Conservation (phyloP, 805 yeast genomes). For the Maudiozyma barnettii region DNA sequence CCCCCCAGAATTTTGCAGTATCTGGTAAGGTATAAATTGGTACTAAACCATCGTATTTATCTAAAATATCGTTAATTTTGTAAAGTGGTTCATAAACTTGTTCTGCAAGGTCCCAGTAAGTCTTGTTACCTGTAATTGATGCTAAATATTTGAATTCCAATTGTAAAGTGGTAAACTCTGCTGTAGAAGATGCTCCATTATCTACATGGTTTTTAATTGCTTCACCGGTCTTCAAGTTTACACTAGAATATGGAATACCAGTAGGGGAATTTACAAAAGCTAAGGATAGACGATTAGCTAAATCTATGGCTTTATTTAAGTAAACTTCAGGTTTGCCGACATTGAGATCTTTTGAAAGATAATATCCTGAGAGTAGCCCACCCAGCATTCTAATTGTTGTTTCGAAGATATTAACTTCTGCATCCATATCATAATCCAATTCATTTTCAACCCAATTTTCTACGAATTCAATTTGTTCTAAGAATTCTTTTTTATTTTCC, state of each 20-base stretch:
- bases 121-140: slow-evolving; percentile 64
- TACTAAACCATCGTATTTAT: slow-evolving; percentile 53
- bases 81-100: slow-evolving; percentile 63
- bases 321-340: slow-evolving; percentile 33
- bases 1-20: slow-evolving; percentile 58
- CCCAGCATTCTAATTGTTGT: slow-evolving; percentile 94
- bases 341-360: slow-evolving; percentile 41
- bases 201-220: slow-evolving; percentile 57
- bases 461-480: slow-evolving; percentile 54
- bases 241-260: slow-evolving; percentile 73
- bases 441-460: slow-evolving; percentile 66
- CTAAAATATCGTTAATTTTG: slow-evolving; percentile 35
- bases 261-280: slow-evolving; percentile 50
- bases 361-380: slow-evolving; percentile 77
- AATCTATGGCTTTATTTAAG: slow-evolving; percentile 66
- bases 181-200: slow-evolving; percentile 76
- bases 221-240: slow-evolving; percentile 56
- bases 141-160: slow-evolving; percentile 79
- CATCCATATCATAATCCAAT: slow-evolving; percentile 60
- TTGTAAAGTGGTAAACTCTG: slow-evolving; percentile 82
- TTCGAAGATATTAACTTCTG: slow-evolving; percentile 75
- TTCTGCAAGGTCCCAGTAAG: slow-evolving; percentile 75
- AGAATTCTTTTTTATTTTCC: slow-evolving; percentile 19
- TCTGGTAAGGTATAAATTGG: slow-evolving; percentile 75
- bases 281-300: slow-evolving; percentile 64